Evolutionary conservation across 441 rosid species (phyloP), one percentile per base, ranked within the genome.

Genomic region (Hura crepitans): DNA sequence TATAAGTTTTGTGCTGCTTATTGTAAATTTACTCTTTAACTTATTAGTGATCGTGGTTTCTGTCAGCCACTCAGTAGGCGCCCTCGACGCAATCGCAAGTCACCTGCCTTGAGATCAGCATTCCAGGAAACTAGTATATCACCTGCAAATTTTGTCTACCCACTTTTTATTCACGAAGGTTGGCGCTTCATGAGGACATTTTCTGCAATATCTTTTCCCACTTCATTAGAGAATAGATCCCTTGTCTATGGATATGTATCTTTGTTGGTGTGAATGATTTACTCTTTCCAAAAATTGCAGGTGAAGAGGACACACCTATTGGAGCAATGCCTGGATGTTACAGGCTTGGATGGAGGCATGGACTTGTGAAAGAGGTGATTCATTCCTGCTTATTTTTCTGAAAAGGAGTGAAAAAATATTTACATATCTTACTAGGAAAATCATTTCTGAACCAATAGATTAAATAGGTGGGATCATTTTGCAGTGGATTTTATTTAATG

Each of bases 251-350:
- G 37, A 28, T 60, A 13, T 23, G 57, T 15, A 9, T 27, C 62
- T 54, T 14, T 35, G 46, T 49, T 28, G 47, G 50, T 68, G 63
- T 67, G 17, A 17, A 3, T 37, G 6, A 15, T n/a, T 22, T 72
- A 53, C 22, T 15, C 51, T 69, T 71, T 51, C 31, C 53, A 66
- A 63, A 62, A 49, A 57, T 74, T 78, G 70, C 80, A 90, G 98
- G 98, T 66, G 93, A 87, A 80, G 96, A 94, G 69, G 99, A 94
- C 71, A 84, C 95, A 1, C 98, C 96, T 53, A 94, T 94, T 79
- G 97, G 99, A 79, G 99, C 99, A 43, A 94, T 94, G 99, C 99
- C 97, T 9, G 97, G 99, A 72, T 94, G 97, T 78, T 92, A 86
- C 42, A 88, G 98, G 81, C 97, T 94, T 79, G 97, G 98, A n/a